Conservation (phyloP, 768 basidiomycete species). For the Russula olivacea region DNA sequence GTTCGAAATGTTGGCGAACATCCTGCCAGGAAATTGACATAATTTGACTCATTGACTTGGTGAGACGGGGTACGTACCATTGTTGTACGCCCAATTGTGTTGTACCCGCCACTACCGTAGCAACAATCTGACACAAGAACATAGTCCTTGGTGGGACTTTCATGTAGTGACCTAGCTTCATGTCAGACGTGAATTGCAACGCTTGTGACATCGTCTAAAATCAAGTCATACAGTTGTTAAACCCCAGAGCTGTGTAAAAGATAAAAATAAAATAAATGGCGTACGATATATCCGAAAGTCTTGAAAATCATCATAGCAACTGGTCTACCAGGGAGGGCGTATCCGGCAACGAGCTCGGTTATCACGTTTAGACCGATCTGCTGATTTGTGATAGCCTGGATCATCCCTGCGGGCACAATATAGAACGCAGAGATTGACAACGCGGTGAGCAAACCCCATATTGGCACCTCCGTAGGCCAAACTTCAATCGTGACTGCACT, state of each 20-base stretch:
- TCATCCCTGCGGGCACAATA: constrained; percentile 75
- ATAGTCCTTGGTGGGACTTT: constrained; percentile 43
- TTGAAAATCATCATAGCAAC: constrained; percentile 77
- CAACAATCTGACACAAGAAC: constrained; percentile 49
- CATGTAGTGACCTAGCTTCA: constrained; percentile 74
- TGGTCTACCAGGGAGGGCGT: constrained; percentile 53
- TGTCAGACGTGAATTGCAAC: constrained; percentile 67
- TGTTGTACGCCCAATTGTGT: constrained; percentile 61
- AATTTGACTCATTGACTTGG: too few species aligned
- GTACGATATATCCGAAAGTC: constrained; percentile 34
- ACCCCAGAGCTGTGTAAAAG: neutral
- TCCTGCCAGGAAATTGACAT: constrained; percentile 25
- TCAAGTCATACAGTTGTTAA: neutral
- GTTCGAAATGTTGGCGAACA: constrained; percentile 61
- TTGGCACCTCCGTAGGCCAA: constrained; percentile 62
- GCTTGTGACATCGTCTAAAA: constrained; percentile 37
- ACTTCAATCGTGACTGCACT: constrained; percentile 54
- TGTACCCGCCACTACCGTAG: constrained; percentile 51
- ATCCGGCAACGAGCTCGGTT: constrained; percentile 68
- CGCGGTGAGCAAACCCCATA: constrained; percentile 59
- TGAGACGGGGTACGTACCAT: constrained; percentile 30
- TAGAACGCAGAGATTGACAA: constrained; percentile 50
- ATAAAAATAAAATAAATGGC: neutral
- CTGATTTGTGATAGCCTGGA: constrained; percentile 77
- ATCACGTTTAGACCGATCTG: constrained; percentile 66